Evolutionary conservation across 2,329 filamentous ascomycete genomes (phyloP).

Genomic region (Aspergillus intermedius): DNA sequence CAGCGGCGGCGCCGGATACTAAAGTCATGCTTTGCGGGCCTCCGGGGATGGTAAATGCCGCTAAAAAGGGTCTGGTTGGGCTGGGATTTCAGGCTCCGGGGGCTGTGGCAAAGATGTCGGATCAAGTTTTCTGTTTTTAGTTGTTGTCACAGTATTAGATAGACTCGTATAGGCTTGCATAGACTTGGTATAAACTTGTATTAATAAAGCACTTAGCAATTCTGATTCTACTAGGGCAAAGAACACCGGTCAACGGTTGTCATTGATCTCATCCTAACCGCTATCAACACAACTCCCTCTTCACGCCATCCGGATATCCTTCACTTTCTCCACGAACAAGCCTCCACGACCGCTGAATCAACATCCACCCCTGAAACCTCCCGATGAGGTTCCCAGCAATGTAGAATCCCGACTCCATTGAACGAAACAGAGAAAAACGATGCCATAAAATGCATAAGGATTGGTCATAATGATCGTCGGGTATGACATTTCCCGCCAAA

Average conservation of each 20-base stretch:
- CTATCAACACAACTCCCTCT: not conserved
- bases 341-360: conserved; percentile 1
- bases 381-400: conserved; percentile 4
- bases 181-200: too few relatives aligned
- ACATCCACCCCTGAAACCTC: not conserved
- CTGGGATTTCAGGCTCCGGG: conserved; percentile 50
- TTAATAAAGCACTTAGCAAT: too few relatives aligned
- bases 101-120: conserved; percentile 46
- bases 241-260: not conserved
- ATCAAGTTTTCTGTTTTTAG: conserved; percentile 53
- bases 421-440: conserved; percentile 21
- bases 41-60: conserved; percentile 53
- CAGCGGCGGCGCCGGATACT: conserved; percentile 39
- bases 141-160: not conserved
- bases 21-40: conserved; percentile 58
- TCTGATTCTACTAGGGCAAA: not conserved
- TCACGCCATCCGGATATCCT: not conserved
- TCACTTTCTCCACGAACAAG: not conserved
- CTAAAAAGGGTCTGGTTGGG: conserved; percentile 45
- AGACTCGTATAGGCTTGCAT: too few relatives aligned
- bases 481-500: conserved; percentile 29
- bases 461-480: conserved; percentile 35
- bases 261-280: not conserved
- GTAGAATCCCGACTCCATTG: conserved; percentile 14
- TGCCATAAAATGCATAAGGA: conserved; percentile 32